phyloP scores from a whole-genome alignment of 441 rosid species.

The Adansonia grandidieri region DNA sequence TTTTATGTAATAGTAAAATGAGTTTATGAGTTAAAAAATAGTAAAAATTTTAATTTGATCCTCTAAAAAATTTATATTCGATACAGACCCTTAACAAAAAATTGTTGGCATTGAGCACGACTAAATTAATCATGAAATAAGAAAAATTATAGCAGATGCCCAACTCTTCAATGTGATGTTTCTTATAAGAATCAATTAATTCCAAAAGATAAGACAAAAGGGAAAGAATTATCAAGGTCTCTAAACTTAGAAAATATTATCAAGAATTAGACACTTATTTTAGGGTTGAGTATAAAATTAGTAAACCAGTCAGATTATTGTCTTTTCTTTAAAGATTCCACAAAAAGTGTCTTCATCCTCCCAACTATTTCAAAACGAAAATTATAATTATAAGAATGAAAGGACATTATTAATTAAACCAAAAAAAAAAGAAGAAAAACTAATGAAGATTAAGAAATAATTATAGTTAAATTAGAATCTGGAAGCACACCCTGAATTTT shows the following conservation, averaged over 20 bases:
- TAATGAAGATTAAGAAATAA: neutral
- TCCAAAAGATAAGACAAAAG: constrained; percentile 32
- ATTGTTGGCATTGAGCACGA: too few relatives aligned
- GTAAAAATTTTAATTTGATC: too few relatives aligned
- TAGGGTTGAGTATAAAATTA: constrained; percentile 20
- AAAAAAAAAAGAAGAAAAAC: neutral
- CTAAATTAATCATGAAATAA: too few relatives aligned
- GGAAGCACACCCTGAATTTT: neutral
- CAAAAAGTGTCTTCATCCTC: constrained; percentile 27
- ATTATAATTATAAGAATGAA: neutral
- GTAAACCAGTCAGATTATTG: constrained; percentile 26
- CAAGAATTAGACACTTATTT: neutral
- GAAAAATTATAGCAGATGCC: too few relatives aligned
- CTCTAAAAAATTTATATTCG: too few relatives aligned
- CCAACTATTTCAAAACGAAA: neutral
- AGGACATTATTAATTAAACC: neutral
- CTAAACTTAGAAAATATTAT: constrained; percentile 11
- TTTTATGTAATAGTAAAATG: too few relatives aligned
- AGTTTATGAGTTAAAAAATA: too few relatives aligned
- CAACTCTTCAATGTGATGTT: neutral
- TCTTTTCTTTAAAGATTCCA: constrained; percentile 32
- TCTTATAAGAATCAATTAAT: constrained; percentile 11
- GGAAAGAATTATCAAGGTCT: constrained; percentile 15
- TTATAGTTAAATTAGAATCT: neutral
- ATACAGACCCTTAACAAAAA: too few relatives aligned